Evolutionary conservation across 805 yeast genomes (phyloP).

Genomic region (Barnettozyma pratensis): DNA sequence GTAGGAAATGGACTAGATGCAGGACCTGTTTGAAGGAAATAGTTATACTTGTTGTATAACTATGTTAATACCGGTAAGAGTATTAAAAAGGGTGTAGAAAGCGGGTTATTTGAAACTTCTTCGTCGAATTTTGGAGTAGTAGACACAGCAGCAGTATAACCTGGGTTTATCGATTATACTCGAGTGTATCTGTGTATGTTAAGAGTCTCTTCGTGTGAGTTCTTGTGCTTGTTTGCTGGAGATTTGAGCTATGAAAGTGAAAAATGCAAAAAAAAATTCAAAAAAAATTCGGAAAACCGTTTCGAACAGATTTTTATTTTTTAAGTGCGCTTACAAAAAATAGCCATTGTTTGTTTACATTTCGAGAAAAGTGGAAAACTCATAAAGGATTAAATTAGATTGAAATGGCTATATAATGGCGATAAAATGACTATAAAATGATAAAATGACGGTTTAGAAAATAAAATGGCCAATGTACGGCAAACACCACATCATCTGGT

Average conservation of each 20-base stretch:
- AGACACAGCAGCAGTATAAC: conserved; percentile 5
- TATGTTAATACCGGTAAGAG: neutral
- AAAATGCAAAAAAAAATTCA: too few relatives aligned
- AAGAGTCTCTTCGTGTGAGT: neutral
- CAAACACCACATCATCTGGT: too few relatives aligned
- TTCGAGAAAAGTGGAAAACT: too few relatives aligned
- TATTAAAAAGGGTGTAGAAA: neutral
- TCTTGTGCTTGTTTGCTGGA: neutral
- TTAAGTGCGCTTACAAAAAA: too few relatives aligned
- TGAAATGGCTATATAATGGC: too few relatives aligned
- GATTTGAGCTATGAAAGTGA: neutral
- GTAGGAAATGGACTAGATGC: conserved; percentile 20
- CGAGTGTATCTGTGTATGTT: neutral
- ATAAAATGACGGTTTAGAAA: neutral
- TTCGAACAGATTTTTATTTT: neutral
- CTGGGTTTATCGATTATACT: conserved; percentile 5
- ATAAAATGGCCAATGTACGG: too few relatives aligned
- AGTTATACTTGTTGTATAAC: neutral
- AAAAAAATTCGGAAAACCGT: too few relatives aligned
- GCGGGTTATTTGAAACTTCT: neutral
- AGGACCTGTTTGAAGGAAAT: neutral
- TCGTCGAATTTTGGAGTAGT: conserved; percentile 11
- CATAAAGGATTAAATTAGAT: too few relatives aligned
- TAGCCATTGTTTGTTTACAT: neutral
- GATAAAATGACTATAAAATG: neutral